Conservation (phyloP, 306 rosid species). For the Cotoneaster glaucophyllus region DNA sequence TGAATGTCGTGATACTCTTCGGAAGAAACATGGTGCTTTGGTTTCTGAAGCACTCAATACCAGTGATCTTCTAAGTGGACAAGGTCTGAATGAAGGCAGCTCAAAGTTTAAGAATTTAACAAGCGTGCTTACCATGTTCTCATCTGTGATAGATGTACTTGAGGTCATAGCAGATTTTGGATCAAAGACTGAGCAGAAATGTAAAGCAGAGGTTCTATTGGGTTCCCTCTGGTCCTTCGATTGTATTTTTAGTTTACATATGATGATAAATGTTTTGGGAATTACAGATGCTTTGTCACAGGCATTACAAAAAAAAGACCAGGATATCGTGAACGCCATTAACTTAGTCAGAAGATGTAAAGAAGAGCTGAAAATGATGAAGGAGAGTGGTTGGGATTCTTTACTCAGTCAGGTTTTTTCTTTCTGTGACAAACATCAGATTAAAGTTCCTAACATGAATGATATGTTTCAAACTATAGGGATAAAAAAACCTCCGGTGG, state of each 20-base stretch:
- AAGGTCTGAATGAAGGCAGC: not conserved
- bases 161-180: not conserved
- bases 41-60: not conserved
- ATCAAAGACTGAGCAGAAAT: not conserved
- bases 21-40: not conserved
- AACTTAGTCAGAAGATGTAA: not conserved
- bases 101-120: not conserved
- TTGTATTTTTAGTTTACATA: not conserved
- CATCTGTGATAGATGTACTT: not conserved
- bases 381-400: slow-evolving; percentile 7
- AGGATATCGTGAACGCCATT: slow-evolving; percentile 15
- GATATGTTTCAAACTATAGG: not conserved
- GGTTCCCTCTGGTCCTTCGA: not conserved
- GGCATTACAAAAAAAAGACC: slow-evolving; percentile 10
- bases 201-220: not conserved
- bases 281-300: not conserved
- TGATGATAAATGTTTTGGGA: not conserved
- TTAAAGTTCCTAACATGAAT: not conserved
- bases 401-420: not conserved
- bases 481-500: not conserved
- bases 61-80: not conserved
- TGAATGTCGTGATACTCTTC: not conserved
- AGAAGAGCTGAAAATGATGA: not conserved
- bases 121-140: not conserved
- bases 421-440: not conserved